phyloP scores from a whole-genome alignment of 2,329 filamentous ascomycete species.

The Ascosphaera aggregata region DNA sequence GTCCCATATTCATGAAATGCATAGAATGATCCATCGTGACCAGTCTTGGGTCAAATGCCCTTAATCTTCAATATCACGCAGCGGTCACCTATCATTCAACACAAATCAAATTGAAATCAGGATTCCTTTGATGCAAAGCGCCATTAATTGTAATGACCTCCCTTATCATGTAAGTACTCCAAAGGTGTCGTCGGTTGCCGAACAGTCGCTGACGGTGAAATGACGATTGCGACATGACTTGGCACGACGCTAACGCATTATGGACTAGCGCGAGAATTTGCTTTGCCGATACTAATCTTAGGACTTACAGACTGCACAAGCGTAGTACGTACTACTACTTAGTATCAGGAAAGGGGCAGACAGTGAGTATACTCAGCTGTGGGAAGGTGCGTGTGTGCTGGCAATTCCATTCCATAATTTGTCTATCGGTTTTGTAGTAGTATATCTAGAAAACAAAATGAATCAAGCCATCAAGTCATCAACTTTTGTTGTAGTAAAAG shows the following conservation, averaged over 20 bases:
- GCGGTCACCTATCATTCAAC: background rate
- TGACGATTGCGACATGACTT: background rate
- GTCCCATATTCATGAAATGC: slow-evolving; percentile 11
- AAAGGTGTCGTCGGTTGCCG: background rate
- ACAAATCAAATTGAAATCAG: background rate
- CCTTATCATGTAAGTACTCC: background rate
- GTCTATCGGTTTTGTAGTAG: too few relatives aligned
- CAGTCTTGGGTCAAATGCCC: too few relatives aligned
- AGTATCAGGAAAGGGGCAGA: too few relatives aligned
- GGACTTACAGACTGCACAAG: too few relatives aligned
- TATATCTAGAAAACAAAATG: background rate
- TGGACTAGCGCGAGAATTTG: too few relatives aligned
- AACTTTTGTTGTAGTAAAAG: background rate
- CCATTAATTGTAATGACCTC: background rate
- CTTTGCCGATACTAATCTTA: too few relatives aligned
- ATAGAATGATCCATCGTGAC: slow-evolving; percentile 16
- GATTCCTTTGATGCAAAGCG: background rate
- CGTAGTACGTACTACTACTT: too few relatives aligned
- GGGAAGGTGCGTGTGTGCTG: too few relatives aligned
- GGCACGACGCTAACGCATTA: background rate
- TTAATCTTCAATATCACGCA: too few relatives aligned
- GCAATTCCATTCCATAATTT: too few relatives aligned
- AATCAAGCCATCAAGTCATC: background rate
- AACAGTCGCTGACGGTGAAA: background rate
- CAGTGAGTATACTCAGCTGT: too few relatives aligned